Base-by-base conservation (phyloP, 116 monocot species). In the Thalassia testudinum region DNA sequence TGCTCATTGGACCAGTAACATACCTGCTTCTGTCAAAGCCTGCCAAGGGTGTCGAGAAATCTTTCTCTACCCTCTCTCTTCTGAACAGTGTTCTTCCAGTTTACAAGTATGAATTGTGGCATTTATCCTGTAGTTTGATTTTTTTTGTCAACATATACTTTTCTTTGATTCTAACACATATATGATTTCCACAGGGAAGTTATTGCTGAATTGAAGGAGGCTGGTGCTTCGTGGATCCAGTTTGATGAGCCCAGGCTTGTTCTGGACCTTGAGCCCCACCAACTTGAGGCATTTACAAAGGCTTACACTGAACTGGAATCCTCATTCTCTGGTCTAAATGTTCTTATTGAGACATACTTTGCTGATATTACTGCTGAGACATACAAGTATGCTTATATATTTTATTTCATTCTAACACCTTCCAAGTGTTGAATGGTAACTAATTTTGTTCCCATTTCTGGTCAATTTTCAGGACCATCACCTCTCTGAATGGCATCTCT, bases 161-260 rank as follows among this genome's bases (percentile, higher is more conserved):
- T 25, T 50, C 5, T 12, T 23, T 12, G 24, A 50, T 1, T 5
- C 50, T 50, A 24, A 21, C 2, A 12, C 14, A 23, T 50, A 13
- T 12, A 6, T 2, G 4, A 2, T 56, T 28, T 64, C 37, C 21
- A 17, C 71, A 83, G 83, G 70, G 66, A 83, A 53, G 83, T 75
- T 55, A 67, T 78, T 73, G 70, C 70, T 60, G 84, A 84, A 53
- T 61, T 84, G 63, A 84, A 84, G 67, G 78, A 54, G 53, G 75
- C 72, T 45, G 84, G 84, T 69, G 84, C 75, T 69, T 75, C 78
- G 34, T 79, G 84, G 84, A 70, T 84, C 54, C 84, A 84, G 56
- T 67, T 84, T 75, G 84, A 84, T 55, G 84, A 84, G 64, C 84
- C 84, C n/a, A 75, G 75, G 27, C 75, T 84, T 37, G 63, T 75